Conservation (phyloP, 2,329 filamentous ascomycete genomes). For the Ceratocystis cacaofunesta region DNA sequence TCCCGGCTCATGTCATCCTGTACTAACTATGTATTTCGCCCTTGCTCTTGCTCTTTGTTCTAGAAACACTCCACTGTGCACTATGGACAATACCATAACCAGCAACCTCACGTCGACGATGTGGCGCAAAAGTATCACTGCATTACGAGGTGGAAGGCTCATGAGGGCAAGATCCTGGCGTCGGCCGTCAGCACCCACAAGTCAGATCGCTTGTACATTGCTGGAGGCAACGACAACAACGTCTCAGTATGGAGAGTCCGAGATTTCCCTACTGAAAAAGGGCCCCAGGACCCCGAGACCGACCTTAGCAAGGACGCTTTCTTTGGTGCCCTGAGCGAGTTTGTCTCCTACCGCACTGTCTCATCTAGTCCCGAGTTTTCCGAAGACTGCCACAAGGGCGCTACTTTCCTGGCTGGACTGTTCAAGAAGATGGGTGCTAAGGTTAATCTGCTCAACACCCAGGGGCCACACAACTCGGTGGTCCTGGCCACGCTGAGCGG, state of each 20-base stretch:
- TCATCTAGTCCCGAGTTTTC: constrained; percentile 75
- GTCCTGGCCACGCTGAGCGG: constrained; percentile 79
- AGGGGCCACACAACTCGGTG: constrained; percentile 73
- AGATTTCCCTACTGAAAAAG: constrained; percentile 25
- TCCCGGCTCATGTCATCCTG: neutral
- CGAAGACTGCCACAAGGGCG: constrained; percentile 83
- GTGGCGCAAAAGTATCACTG: constrained; percentile 73
- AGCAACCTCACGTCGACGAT: constrained; percentile 27
- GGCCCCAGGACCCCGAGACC: constrained; percentile 24
- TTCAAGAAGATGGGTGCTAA: constrained; percentile 86
- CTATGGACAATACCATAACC: constrained; percentile 40
- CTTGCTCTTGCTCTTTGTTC: neutral
- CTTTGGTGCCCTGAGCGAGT: constrained; percentile 62
- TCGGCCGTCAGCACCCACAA: constrained; percentile 61
- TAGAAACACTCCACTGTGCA: constrained; percentile 54
- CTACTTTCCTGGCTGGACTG: constrained; percentile 74
- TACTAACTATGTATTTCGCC: neutral
- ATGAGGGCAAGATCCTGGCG: constrained; percentile 73
- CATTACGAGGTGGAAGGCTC: constrained; percentile 63
- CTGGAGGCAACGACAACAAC: constrained; percentile 81
- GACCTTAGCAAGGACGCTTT: constrained; percentile 32
- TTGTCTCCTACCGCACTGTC: constrained; percentile 83
- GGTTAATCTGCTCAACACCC: constrained; percentile 77
- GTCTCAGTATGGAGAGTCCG: constrained; percentile 77
- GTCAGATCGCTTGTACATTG: constrained; percentile 71